These are phyloP conservation scores for Suillus fuscotomentosus DNA, from an alignment of 768 basidiomycete genomes.

Conservation along the genomic window DNA sequence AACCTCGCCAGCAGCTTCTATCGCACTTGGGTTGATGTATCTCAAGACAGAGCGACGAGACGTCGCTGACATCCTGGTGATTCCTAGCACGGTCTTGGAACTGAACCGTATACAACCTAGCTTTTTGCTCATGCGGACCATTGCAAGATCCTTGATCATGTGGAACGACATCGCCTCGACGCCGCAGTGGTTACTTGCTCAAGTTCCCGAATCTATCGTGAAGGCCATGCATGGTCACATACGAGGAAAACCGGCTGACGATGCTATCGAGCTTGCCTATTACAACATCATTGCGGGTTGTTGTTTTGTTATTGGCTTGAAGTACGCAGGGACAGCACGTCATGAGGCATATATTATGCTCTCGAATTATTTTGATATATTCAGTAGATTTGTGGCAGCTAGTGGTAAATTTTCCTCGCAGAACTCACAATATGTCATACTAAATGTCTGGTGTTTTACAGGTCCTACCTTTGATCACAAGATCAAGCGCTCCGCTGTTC, in stretches of 20 bases:
- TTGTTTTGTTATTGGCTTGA: slow-evolving; percentile 89
- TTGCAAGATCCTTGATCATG: slow-evolving; percentile 78
- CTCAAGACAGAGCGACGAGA: slow-evolving; percentile 81
- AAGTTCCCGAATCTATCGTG: slow-evolving; percentile 69
- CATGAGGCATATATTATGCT: slow-evolving; percentile 86
- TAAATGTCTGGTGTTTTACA: slow-evolving; percentile 25
- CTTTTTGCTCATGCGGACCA: slow-evolving; percentile 78
- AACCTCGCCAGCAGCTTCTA: slow-evolving; percentile 88
- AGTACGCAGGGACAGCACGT: slow-evolving; percentile 91
- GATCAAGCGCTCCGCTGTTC: slow-evolving; percentile 82
- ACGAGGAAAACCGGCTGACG: slow-evolving; percentile 52
- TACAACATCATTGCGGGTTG: slow-evolving; percentile 89
- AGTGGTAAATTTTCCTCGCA: slow-evolving; percentile 47
- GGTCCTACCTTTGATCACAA: slow-evolving; percentile 82
- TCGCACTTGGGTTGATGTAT: slow-evolving; percentile 93
- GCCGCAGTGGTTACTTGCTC: slow-evolving; percentile 66
- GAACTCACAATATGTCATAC: slow-evolving; percentile 3
- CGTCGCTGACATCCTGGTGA: slow-evolving; percentile 79
- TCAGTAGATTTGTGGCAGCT: slow-evolving; percentile 67
- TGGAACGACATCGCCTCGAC: slow-evolving; percentile 79
- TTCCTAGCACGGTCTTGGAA: slow-evolving; percentile 78
- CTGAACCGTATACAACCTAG: slow-evolving; percentile 87
- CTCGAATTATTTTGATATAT: slow-evolving; percentile 77
- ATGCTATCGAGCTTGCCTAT: slow-evolving; percentile 84
- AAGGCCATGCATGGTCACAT: slow-evolving; percentile 55